Base-by-base conservation (phyloP, 306 rosid species). In the Pyrus pyrifolia region DNA sequence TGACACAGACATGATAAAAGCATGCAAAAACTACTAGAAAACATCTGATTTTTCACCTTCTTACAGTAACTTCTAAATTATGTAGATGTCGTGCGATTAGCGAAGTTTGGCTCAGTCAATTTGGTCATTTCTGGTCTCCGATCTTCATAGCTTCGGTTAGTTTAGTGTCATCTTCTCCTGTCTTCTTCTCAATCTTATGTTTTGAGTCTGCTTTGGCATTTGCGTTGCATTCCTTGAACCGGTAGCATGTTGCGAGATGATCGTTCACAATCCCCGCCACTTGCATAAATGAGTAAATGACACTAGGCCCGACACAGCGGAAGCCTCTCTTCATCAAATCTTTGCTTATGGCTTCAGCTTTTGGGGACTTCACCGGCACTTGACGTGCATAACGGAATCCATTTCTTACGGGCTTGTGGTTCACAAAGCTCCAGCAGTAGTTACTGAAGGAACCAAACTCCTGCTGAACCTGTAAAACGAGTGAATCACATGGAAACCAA, bases 281-380 rank as follows among this genome's bases (percentile, higher is more conserved):
- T 79, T 92, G 98, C 98, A 95, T 89, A 89, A 95, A 92, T 25
- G 96, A 92, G 79, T 95, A 95, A 73, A 92, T 70, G 14, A 89
- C 92, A 0, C 93, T 95, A 0, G 98, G 97, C 35, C 98, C 98
- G 30, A 95, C 97, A 35, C 98, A 92, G 29, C 96, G 97, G 70
- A 95, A 95, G 31, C 99, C 99, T 82, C 99, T 88, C 31, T 84
- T 85, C 89, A 92, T 89, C 92, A 95, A 78, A 84, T 90, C 97
- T 85, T 95, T 95, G 89, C 98, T 90, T 44, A 95, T 85, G 58
- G 84, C 52, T 78, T 95, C 96, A 8, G 96, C 89, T 88, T 95
- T 95, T 18, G 98, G 97, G 0, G 93, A 90, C 81, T 92, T 95
- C 25, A 68, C 98, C 0, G 98, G 96, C 25, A 95, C 91, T 85